These are phyloP conservation scores for Tetragonia tetragonoides DNA, from an alignment of 148 eudicot species.

Conservation along the genomic window DNA sequence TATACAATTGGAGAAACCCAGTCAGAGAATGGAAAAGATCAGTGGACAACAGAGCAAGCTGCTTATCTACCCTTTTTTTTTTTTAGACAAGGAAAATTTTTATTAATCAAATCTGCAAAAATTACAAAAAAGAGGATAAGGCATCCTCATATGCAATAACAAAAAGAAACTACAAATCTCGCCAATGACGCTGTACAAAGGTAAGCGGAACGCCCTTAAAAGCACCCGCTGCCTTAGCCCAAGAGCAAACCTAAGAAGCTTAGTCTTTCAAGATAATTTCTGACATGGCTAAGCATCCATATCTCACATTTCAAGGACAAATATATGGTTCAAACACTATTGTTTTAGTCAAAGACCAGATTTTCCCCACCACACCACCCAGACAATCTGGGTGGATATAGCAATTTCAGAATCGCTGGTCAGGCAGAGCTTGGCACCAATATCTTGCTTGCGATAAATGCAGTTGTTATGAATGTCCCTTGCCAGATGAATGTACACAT, in stretches of 20 bases:
- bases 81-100: constrained; percentile 40
- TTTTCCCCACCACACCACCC: constrained; percentile 77
- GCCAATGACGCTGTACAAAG: too few species aligned
- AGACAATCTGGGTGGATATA: constrained; percentile 76
- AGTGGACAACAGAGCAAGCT: constrained; percentile 85
- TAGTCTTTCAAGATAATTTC: constrained; percentile 84
- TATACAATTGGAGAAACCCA: constrained; percentile 78
- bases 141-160: too few species aligned
- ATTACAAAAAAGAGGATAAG: too few species aligned
- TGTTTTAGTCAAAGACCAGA: constrained; percentile 74
- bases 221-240: constrained; percentile 45
- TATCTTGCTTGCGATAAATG: constrained; percentile 97
- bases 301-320: constrained; percentile 83
- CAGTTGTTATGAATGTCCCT: constrained; percentile 92
- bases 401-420: constrained; percentile 75
- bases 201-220: too few species aligned
- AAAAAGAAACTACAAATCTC: too few species aligned
- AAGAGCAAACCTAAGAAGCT: constrained; percentile 84
- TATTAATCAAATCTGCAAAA: too few species aligned
- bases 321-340: constrained; percentile 52
- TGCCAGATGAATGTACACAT: constrained; percentile 83
- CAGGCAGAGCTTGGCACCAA: constrained; percentile 86
- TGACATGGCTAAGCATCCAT: constrained; percentile 97
- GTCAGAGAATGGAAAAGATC: constrained; percentile 96
- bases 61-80: constrained; percentile 59